phyloP scores from a whole-genome alignment of 2,329 filamentous ascomycete genomes.

The Aphanoascus verrucosus region DNA sequence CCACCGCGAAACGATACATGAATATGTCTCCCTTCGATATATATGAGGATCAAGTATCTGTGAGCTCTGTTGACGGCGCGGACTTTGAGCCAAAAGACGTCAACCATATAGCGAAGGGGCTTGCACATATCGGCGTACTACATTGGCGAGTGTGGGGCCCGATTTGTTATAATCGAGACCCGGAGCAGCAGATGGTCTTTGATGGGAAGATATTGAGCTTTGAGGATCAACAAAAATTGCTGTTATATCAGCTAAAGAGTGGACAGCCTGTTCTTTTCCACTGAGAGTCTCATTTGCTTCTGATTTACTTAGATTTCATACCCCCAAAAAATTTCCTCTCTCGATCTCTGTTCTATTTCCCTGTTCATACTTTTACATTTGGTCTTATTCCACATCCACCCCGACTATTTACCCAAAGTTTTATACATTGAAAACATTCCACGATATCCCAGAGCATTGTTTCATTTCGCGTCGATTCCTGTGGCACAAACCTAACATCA shows the following conservation, averaged over 20 bases:
- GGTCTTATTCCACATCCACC: no score
- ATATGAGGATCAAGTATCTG: conserved; percentile 32
- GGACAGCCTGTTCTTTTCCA: not conserved
- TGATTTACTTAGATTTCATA: no score
- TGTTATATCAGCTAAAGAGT: not conserved
- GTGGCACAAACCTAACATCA: no score
- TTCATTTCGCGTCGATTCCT: no score
- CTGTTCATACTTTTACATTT: no score
- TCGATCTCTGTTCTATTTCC: no score
- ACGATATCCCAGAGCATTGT: no score
- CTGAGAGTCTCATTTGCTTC: no score
- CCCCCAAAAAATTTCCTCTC: no score
- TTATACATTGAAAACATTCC: no score
- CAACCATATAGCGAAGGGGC: conserved; percentile 54
- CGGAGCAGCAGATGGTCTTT: not conserved
- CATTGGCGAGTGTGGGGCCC: conserved; percentile 85
- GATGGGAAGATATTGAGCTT: not conserved
- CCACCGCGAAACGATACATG: conserved; percentile 29
- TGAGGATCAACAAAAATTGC: not conserved
- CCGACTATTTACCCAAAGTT: no score
- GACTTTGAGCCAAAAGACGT: conserved; percentile 26
- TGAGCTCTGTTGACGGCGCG: conserved; percentile 17
- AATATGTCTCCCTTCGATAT: conserved; percentile 35
- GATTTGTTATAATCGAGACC: conserved; percentile 50
- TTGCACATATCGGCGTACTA: conserved; percentile 72